Percentiles rank a stretch among this genome's conserved stretches.
phyloP scores from a whole-genome alignment of 1,139 yeast genomes.

The Kurtzmaniella quercitrusa region DNA sequence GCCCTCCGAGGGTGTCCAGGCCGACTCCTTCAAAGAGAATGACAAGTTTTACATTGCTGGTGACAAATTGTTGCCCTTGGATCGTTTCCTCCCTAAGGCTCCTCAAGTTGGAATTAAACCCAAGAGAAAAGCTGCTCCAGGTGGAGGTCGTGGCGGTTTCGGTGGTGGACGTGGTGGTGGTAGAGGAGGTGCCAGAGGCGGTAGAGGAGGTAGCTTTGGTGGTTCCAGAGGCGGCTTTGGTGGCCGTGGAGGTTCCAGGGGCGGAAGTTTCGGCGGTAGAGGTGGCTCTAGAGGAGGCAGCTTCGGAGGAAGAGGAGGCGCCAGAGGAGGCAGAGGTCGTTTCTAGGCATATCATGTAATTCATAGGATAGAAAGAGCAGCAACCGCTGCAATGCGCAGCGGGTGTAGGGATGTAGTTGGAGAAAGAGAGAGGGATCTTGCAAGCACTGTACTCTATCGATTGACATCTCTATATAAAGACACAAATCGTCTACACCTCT shows the following conservation, averaged over 20 bases:
- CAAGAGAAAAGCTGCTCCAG: constrained; percentile 60
- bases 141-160: constrained; percentile 27
- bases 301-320: constrained; percentile 38
- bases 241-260: constrained; percentile 25
- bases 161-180: constrained; percentile 30
- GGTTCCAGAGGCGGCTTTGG: constrained; percentile 19
- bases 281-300: constrained; percentile 41
- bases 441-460: no score
- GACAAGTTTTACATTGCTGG: constrained; percentile 95
- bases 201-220: constrained; percentile 25
- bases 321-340: constrained; percentile 35
- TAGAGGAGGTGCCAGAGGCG: constrained; percentile 42
- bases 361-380: neutral
- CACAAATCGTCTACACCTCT: no score
- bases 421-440: no score
- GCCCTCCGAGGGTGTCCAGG: constrained; percentile 94
- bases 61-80: constrained; percentile 91
- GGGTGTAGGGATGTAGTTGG: no score
- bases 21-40: constrained; percentile 87
- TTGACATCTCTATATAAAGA: no score
- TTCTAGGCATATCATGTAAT: constrained; percentile 7
- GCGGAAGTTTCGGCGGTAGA: constrained; percentile 32
- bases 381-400: no score
- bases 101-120: constrained; percentile 74
- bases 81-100: constrained; percentile 93